Percentiles rank a stretch among this genome's conserved stretches.
phyloP scores from a whole-genome alignment of 2,329 filamentous ascomycete species.

The Blumeria graminis region DNA sequence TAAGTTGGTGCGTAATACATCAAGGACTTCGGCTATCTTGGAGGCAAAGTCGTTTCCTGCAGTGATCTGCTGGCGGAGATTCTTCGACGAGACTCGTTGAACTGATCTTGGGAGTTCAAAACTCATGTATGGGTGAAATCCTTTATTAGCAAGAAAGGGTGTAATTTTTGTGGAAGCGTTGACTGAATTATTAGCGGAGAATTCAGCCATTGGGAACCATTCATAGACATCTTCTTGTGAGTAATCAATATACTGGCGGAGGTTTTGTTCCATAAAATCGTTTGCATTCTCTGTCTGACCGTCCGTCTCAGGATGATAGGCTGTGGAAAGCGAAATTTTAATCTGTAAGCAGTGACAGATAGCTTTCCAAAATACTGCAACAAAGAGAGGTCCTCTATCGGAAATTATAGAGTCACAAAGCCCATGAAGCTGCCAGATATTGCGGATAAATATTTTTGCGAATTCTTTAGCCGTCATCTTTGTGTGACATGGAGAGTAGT shows the following conservation, averaged over 20 bases:
- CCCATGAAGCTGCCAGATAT: constrained; percentile 2
- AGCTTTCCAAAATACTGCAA: constrained; percentile 4
- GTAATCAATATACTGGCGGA: constrained; percentile 3
- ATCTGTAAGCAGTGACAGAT: neutral
- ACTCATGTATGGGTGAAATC: constrained; percentile 2
- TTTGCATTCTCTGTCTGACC: constrained; percentile 5
- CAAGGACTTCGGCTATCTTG: neutral
- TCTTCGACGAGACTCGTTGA: neutral
- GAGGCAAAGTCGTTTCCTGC: neutral
- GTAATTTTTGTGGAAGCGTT: constrained; percentile 4
- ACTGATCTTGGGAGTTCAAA: neutral
- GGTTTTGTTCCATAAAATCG: neutral
- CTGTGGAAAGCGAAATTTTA: constrained; percentile 2
- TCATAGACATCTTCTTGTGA: constrained; percentile 5
- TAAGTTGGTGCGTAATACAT: neutral
- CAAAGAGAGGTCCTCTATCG: constrained; percentile 5
- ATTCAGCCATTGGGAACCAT: constrained; percentile 5
- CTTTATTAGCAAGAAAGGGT: constrained; percentile 4
- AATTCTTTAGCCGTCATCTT: neutral
- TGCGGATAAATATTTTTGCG: neutral
- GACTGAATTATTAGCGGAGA: constrained; percentile 4
- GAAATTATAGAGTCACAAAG: constrained; percentile 3
- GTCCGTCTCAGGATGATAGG: constrained; percentile 6
- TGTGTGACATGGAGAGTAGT: neutral
- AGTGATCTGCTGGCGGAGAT: neutral